Percentiles rank a stretch among this genome's conserved stretches.
Conservation (phyloP, 2,329 filamentous ascomycete genomes). For the Pseudogymnoascus sp. region DNA sequence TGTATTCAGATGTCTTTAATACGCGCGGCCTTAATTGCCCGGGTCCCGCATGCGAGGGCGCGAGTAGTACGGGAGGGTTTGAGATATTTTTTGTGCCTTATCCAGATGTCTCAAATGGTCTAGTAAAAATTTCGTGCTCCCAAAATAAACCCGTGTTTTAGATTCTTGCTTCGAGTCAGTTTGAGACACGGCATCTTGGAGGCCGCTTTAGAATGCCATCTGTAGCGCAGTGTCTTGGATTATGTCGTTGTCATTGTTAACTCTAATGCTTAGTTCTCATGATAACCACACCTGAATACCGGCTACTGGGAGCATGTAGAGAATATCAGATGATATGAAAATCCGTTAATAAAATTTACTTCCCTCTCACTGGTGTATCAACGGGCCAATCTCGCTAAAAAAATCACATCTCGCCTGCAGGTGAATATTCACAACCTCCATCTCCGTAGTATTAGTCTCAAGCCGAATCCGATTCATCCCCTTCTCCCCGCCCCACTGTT, state of each 20-base stretch:
- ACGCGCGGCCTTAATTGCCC: neutral
- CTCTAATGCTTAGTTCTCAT: neutral
- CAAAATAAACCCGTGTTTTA: neutral
- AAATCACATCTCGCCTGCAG: constrained; percentile 42
- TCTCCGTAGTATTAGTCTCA: constrained; percentile 35
- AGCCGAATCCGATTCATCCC: constrained; percentile 30
- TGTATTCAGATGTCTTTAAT: neutral
- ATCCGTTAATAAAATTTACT: too few relatives aligned
- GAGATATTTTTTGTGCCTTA: neutral
- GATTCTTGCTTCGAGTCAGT: neutral
- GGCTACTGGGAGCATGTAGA: neutral
- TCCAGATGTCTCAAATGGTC: neutral
- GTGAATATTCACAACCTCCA: constrained; percentile 36
- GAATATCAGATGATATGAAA: neutral
- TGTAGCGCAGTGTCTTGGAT: neutral
- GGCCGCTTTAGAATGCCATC: neutral
- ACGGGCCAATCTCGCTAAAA: constrained; percentile 40
- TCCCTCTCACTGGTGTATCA: constrained; percentile 37
- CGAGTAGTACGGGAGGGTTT: neutral
- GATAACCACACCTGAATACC: neutral
- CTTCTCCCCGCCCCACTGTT: constrained; percentile 32
- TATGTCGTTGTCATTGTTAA: neutral
- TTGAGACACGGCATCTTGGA: neutral
- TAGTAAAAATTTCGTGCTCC: neutral
- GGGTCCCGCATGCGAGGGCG: neutral